These are phyloP conservation scores for Pulveroboletus sp. DNA, from an alignment of 768 basidiomycete species.

Conservation along the genomic window DNA sequence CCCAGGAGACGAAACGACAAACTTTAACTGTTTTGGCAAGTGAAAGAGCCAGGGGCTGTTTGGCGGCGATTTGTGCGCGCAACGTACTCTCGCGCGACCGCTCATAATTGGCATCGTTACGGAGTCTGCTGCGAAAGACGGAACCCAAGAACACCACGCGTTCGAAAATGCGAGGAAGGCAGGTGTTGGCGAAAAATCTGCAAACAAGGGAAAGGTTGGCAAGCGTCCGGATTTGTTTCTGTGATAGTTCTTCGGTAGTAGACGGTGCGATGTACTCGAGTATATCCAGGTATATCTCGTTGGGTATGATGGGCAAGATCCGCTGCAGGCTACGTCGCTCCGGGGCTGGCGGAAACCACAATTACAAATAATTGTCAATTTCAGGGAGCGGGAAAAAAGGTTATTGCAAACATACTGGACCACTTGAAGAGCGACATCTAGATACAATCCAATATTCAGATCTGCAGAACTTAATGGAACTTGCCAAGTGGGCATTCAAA, in stretches of 20 bases:
- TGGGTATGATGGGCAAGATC: constrained; percentile 35
- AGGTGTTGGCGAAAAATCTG: constrained; percentile 38
- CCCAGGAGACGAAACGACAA: constrained; percentile 14
- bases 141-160: constrained; percentile 21
- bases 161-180: constrained; percentile 41
- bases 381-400: too few relatives aligned
- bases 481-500: too few relatives aligned
- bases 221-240: not conserved
- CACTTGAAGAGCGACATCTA: constrained; percentile 1
- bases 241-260: constrained; percentile 1
- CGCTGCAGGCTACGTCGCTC: constrained; percentile 11
- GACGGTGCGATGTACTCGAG: constrained; percentile 33
- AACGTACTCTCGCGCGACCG: constrained; percentile 10
- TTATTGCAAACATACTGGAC: not conserved
- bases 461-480: too few relatives aligned
- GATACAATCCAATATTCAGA: too few relatives aligned
- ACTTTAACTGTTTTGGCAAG: constrained; percentile 31
- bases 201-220: constrained; percentile 39
- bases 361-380: too few relatives aligned
- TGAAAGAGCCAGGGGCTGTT: constrained; percentile 26
- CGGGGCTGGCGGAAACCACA: constrained; percentile 25
- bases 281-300: constrained; percentile 45
- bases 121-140: too few relatives aligned
- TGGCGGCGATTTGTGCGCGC: constrained; percentile 28
- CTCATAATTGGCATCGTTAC: too few relatives aligned